phyloP scores from a whole-genome alignment of 1,284 basidiomycete genomes.

The Melampsora occidentalis region DNA sequence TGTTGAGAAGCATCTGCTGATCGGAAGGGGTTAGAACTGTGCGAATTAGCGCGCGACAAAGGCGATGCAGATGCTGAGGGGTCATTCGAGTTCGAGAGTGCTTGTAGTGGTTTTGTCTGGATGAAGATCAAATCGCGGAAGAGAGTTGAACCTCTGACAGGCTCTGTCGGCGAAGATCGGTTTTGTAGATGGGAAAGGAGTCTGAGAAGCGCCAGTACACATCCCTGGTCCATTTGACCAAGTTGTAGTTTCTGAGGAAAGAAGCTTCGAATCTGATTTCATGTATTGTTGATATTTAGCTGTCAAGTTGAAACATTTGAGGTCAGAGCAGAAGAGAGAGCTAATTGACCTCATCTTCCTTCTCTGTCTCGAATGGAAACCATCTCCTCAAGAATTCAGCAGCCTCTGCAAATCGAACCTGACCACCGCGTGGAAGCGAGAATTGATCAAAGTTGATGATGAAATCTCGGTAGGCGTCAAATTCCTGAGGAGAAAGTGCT shows the following conservation, averaged over 20 bases:
- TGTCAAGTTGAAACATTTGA: neutral
- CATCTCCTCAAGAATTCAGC: conserved; percentile 34
- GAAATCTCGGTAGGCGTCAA: conserved; percentile 13
- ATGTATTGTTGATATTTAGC: neutral
- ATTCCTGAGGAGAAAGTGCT: conserved; percentile 31
- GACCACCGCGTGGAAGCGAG: neutral
- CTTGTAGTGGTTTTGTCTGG: conserved; percentile 27
- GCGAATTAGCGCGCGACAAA: neutral
- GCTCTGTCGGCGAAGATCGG: neutral
- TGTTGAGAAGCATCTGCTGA: neutral
- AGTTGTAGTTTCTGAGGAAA: conserved; percentile 41
- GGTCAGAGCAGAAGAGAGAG: neutral
- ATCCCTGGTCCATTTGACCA: conserved; percentile 29
- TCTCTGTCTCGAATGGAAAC: conserved; percentile 28
- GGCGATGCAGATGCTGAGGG: neutral
- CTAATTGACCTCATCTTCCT: conserved; percentile 32
- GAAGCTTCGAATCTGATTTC: conserved; percentile 33
- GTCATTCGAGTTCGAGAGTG: neutral
- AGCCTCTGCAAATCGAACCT: conserved; percentile 27
- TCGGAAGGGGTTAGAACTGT: conserved; percentile 11
- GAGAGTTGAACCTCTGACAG: neutral
- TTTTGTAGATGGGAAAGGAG: conserved; percentile 18
- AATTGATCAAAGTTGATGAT: conserved; percentile 14
- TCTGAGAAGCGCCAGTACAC: conserved; percentile 27
- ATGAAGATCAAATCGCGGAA: conserved; percentile 29